Conservation (phyloP, 768 basidiomycete species). For the Boletus sp. region DNA sequence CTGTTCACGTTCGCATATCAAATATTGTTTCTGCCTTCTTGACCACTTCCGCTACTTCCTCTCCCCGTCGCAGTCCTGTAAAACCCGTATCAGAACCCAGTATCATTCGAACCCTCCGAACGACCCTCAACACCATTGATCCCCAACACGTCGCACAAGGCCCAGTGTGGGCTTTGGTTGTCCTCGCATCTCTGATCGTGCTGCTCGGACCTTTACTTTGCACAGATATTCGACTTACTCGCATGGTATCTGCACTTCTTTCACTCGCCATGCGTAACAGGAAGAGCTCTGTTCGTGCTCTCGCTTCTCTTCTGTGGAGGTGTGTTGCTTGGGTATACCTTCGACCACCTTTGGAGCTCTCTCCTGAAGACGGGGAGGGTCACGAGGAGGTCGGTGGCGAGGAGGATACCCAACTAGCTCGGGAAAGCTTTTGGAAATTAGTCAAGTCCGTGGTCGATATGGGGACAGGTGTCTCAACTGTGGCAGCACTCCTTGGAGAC, state of each 20-base stretch:
- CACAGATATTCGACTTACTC: slow-evolving; percentile 41
- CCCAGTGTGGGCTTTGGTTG: slow-evolving; percentile 73
- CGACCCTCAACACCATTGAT: slow-evolving; percentile 53
- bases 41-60: slow-evolving; percentile 36
- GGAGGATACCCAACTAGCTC: slow-evolving; percentile 26
- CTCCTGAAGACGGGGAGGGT: slow-evolving; percentile 25
- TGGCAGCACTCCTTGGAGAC: slow-evolving; percentile 51
- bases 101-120: slow-evolving; percentile 65
- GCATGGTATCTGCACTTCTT: slow-evolving; percentile 48
- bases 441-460: slow-evolving; percentile 53
- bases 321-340: slow-evolving; percentile 63
- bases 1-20: slow-evolving; percentile 53
- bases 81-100: slow-evolving; percentile 41
- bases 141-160: slow-evolving; percentile 66
- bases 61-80: slow-evolving; percentile 37
- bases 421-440: slow-evolving; percentile 45
- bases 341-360: slow-evolving; percentile 40
- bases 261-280: slow-evolving; percentile 56
- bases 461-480: slow-evolving; percentile 53
- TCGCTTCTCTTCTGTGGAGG: slow-evolving; percentile 66
- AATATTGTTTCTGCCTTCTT: slow-evolving; percentile 46
- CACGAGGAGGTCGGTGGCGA: slow-evolving; percentile 14
- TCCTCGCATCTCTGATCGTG: slow-evolving; percentile 61
- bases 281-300: slow-evolving; percentile 59
- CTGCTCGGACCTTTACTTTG: slow-evolving; percentile 58